Base-by-base conservation (phyloP, 345 rosid species). In the Clarkia xantiana region DNA sequence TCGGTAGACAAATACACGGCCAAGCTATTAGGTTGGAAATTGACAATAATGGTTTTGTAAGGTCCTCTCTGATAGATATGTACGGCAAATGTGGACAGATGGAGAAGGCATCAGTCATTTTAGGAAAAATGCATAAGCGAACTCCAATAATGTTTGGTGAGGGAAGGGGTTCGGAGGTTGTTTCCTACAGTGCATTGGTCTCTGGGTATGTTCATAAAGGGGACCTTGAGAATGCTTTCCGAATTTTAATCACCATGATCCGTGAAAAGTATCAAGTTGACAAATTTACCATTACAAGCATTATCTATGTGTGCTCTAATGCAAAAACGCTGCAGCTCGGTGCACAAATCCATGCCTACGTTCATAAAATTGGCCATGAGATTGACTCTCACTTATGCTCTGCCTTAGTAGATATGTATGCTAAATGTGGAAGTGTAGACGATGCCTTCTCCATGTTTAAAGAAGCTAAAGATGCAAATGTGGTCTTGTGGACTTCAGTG, bases 401-500 rank as follows among this genome's bases (percentile, higher is more conserved):
- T 49, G 67, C 80, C 1, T 61, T 78, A 14, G 49, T 75, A 45
- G 76, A 72, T 57, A 75, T 75, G 80, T 72, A 75, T 46, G 62
- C 74, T 42, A 75, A 75, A 64, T 72, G 74, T 51, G 84, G 80
- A 46, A 64, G 65, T 61, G 51, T 78, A 16, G 49, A 49, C 13
- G 80, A 70, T 60, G 72, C 80, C 14, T 11, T 34, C 52, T 58
- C 52, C 48, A 49, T 72, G 40, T 78, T 78, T 50, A 29, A 61
- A 39, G 62, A 59, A 55, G 56, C 52, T 22, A 51, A 39, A 43
- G 57, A 65, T 48, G 18, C 4, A 14, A 65, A 65, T 47, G 65
- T 72, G 42, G 80, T 64, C 19, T 22, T 70, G 17, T 75, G 74
- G 76, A 78, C 78, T 34, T 67, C 80, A 43, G 65, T 78, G 78